These are phyloP conservation scores for Aspergillus sp. DNA, from an alignment of 2,329 filamentous ascomycete genomes.

Conservation along the genomic window DNA sequence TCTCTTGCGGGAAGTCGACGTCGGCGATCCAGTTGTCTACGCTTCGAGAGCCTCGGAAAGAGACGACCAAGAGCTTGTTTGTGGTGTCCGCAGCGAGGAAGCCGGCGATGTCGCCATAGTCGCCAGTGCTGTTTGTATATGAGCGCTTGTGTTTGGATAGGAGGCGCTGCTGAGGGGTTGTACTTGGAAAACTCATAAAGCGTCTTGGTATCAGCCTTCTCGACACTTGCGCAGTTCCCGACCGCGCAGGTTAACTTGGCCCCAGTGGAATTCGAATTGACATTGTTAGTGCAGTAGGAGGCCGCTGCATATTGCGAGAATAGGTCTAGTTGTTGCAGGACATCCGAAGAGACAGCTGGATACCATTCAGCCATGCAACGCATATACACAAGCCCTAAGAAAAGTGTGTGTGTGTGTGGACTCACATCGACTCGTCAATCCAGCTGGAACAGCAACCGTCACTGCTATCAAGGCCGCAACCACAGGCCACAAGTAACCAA, in stretches of 20 bases:
- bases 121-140: constrained; percentile 7
- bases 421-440: constrained; percentile 3
- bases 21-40: constrained; percentile 28
- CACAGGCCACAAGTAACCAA: constrained; percentile 3
- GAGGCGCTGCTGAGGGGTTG: constrained; percentile 1
- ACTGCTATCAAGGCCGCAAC: constrained; percentile 8
- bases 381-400: background rate
- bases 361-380: background rate
- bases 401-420: too few species aligned
- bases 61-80: constrained; percentile 29
- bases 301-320: constrained; percentile 48
- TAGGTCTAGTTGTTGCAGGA: constrained; percentile 37
- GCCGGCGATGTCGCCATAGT: constrained; percentile 38
- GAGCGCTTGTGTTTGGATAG: background rate
- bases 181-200: constrained; percentile 45
- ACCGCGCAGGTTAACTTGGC: constrained; percentile 38
- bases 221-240: constrained; percentile 42
- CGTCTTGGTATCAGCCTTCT: constrained; percentile 39
- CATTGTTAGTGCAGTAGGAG: constrained; percentile 44
- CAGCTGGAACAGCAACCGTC: constrained; percentile 14
- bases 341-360: constrained; percentile 32
- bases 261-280: constrained; percentile 40
- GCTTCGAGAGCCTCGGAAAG: constrained; percentile 29
- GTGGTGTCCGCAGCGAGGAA: constrained; percentile 41
- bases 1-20: constrained; percentile 18